Base-by-base conservation (phyloP, 345 rosid species). In the Acer saccharum region DNA sequence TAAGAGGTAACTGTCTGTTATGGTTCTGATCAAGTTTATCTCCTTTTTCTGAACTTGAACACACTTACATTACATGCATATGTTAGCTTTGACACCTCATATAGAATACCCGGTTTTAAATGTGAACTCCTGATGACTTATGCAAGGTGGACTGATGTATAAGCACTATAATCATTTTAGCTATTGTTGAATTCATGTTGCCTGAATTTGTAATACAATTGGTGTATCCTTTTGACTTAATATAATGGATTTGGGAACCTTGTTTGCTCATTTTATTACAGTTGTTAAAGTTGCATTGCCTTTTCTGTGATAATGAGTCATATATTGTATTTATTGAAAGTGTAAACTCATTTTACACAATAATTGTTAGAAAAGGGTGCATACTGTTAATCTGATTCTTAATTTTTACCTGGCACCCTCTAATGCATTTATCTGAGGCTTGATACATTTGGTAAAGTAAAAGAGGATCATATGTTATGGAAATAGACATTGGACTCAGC, bases 1-100 rank as follows among this genome's bases (percentile, higher is more conserved):
- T 91, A 75, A 89, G 89, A 87, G 98, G 99, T 97, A 87, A 74
- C 8, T 39, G 35, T 66, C 21, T 71, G 25, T 50, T 4, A 68
- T 35, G 27, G 61, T 17, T 73, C 10, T 9, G 12, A 65, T 52
- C 66, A 65, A 12, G 55, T 65, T 65, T 43, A 50, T 60, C 50
- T 46, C 50, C 50, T 10, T 65, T 25, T 41, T 52, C 43, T 48
- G 21, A 57, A 60, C 50, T 16, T 29, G 73, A 72, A 75, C 35
- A 25, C 68, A 12, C 27, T 35, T 29, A 18, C n/a, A 3, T 29
- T 50, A 20, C 32, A 7, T 65, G 48, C 23, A 20, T 73, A 20
- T 14, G 7, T 23, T 21, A 61, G 23, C 3, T 62, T 43, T 21
- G 48, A 60, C 25, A 25, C 10, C 43, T 75, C 71, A n/a, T 43